Base-by-base conservation (phyloP, 495 filamentous ascomycete species). In the Penicillium silybi region DNA sequence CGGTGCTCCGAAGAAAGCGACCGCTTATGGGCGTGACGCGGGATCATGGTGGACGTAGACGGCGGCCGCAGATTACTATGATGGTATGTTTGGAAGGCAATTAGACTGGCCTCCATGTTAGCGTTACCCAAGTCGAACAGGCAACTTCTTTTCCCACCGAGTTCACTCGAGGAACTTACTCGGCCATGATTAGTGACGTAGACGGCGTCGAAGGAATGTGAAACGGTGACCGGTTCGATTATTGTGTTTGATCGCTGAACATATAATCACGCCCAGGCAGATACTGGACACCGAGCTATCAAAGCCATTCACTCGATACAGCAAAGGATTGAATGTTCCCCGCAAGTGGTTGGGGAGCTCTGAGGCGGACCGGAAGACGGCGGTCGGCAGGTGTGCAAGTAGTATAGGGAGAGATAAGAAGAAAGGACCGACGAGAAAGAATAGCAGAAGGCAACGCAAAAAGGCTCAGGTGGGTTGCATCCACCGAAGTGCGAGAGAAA, bases 11-110 rank as follows among this genome's bases (percentile, higher is more conserved):
- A 74, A 22, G 72, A 77, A 20, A 70, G 52, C 18, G 73, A 75
- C 25, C 72, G 68, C 57, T 69, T 72, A 57, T 74, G 70, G 51
- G 55, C 64, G 47, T 72, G 57, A 18, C 74, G 74, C 25, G 70
- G 54, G 34, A 77, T 62, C 74, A 77, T 77, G 34, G 63, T 75
- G 49, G 74, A 71, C 34, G 63, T 74, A 48, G 72, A 70, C 34
- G 70, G 62, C 4, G 72, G 64, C 27, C 70, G 63, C 44, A 77
- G 54, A 25, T 48, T 69, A 51, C 54, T 70, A 48, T 66, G 65
- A 54, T 74, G 65, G 39, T 73, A 71, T 57, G 67, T 66, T 52
- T 74, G 74, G 35, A 77, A 73, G 42, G 72, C 66, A 57, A 77
- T 74, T 63, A 77, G 52, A 63, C 72, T 77, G 46, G 17, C 19